Percentiles rank a stretch among this genome's conserved stretches.
These are phyloP conservation scores for Alternaria sp. DNA, from an alignment of 2,329 filamentous ascomycete genomes.

Conservation along the genomic window DNA sequence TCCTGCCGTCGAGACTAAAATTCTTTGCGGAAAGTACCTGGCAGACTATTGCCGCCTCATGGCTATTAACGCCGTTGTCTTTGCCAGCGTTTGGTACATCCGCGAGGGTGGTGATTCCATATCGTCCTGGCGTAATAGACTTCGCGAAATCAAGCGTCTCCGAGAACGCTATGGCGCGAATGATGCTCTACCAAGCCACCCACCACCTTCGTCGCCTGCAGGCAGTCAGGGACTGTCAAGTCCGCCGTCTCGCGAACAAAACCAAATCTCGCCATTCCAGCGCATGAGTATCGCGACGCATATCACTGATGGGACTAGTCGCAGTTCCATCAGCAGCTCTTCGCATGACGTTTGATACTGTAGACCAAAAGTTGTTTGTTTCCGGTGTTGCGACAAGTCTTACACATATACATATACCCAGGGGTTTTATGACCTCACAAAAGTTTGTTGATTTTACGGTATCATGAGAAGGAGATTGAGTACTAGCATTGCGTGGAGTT, in stretches of 20 bases:
- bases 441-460: slow-evolving; percentile 4
- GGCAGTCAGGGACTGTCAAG: slow-evolving; percentile 30
- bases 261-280: slow-evolving; percentile 38
- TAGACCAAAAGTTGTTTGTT: slow-evolving; percentile 12
- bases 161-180: slow-evolving; percentile 63
- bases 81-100: slow-evolving; percentile 86
- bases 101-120: slow-evolving; percentile 80
- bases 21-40: slow-evolving; percentile 81
- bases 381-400: slow-evolving; percentile 7
- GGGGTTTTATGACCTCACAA: slow-evolving; percentile 7
- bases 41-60: slow-evolving; percentile 86
- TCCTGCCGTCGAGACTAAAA: slow-evolving; percentile 85
- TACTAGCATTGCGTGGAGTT: slow-evolving; percentile 8
- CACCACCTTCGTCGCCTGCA: slow-evolving; percentile 31
- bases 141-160: slow-evolving; percentile 83
- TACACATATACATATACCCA: slow-evolving; percentile 10
- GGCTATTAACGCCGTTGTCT: slow-evolving; percentile 91
- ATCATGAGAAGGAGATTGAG: neutral
- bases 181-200: slow-evolving; percentile 17
- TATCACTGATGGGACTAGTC: slow-evolving; percentile 45
- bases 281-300: slow-evolving; percentile 45
- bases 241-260: slow-evolving; percentile 38
- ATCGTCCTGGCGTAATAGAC: slow-evolving; percentile 85
- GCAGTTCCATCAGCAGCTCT: slow-evolving; percentile 46
- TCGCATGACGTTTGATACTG: slow-evolving; percentile 36